Conservation (phyloP, 768 basidiomycete species). For the Boletus subcaerulescens region DNA sequence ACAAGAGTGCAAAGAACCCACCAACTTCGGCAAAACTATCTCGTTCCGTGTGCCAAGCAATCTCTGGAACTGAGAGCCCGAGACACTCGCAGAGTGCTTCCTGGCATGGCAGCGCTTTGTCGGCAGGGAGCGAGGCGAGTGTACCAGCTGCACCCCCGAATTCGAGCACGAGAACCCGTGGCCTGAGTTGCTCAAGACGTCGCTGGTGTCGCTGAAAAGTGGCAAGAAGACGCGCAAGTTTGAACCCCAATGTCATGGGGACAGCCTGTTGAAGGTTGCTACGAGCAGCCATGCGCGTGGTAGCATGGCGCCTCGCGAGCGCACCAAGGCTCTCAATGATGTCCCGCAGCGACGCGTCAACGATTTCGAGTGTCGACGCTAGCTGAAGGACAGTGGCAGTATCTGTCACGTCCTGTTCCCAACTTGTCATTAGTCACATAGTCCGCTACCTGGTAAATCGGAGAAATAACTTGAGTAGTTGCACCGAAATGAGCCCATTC, state of each 20-base stretch:
- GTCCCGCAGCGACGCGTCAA: conserved; percentile 26
- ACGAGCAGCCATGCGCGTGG: conserved; percentile 44
- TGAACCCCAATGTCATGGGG: conserved; percentile 47
- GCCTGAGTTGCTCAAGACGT: conserved; percentile 36
- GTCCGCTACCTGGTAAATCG: too few species aligned
- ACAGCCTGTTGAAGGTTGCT: conserved; percentile 50
- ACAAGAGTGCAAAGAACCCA: conserved; percentile 42
- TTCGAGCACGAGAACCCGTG: conserved; percentile 39
- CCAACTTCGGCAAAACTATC: conserved; percentile 44
- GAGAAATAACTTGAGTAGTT: conserved; percentile 41
- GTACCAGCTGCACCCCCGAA: conserved; percentile 48
- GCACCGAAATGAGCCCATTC: conserved; percentile 50
- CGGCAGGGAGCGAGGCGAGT: conserved; percentile 41
- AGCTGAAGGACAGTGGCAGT: conserved; percentile 45
- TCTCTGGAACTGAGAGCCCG: conserved; percentile 23
- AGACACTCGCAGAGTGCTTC: conserved; percentile 18
- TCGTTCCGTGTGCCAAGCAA: conserved; percentile 41
- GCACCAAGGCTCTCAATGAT: conserved; percentile 31
- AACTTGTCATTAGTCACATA: background rate
- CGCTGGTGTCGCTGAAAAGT: conserved; percentile 41
- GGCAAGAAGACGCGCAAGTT: conserved; percentile 42
- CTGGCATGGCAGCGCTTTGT: conserved; percentile 30
- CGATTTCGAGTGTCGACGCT: conserved; percentile 36
- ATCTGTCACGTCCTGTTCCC: conserved; percentile 45
- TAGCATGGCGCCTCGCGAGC: conserved; percentile 32